Conservation (phyloP, 176 grass and related monocot species). For the Tuctoria greenei region DNA sequence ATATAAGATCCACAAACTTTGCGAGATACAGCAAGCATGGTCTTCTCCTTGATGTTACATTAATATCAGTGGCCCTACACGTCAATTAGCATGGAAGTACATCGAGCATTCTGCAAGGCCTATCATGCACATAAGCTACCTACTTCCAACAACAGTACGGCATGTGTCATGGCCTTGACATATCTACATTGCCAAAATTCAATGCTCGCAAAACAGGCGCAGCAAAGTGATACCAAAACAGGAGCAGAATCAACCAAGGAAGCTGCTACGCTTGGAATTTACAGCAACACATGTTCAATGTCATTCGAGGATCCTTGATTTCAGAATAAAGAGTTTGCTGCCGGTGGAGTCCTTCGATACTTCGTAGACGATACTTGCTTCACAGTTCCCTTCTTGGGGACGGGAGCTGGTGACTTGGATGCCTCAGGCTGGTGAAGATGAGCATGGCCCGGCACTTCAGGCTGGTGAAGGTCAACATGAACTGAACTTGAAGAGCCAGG, state of each 20-base stretch:
- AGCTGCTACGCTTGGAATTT: neutral
- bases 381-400: neutral
- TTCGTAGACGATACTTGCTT: neutral
- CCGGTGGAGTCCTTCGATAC: neutral
- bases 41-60: neutral
- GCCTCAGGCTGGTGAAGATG: neutral
- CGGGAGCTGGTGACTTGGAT: neutral
- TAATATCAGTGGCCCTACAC: neutral
- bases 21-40: neutral
- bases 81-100: neutral
- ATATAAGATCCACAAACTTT: neutral
- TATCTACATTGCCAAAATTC: constrained; percentile 29
- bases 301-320: neutral
- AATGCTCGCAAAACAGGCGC: too few relatives aligned
- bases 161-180: neutral
- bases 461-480: neutral
- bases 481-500: neutral
- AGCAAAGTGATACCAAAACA: too few relatives aligned
- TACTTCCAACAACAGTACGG: neutral
- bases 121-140: neutral
- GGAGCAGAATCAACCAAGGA: neutral
- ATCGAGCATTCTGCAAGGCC: neutral
- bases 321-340: neutral
- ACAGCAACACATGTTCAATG: constrained; percentile 11
- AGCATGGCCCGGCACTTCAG: neutral